Base-by-base conservation (phyloP, 495 filamentous ascomycete species). In the Aspergillus cristatus region DNA sequence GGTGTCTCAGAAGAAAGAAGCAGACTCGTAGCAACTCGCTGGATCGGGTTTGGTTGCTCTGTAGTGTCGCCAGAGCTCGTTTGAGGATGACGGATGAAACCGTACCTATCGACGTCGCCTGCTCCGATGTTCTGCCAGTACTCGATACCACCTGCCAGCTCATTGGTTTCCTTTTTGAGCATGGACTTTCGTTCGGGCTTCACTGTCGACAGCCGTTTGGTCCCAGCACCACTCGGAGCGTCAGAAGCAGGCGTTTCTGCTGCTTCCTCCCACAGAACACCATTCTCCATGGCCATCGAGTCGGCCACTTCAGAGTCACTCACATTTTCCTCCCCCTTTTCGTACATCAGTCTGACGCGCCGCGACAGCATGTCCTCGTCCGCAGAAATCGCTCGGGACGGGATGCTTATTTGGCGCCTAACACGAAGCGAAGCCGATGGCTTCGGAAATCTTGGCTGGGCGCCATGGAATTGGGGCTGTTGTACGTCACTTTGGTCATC, bases 121-220 rank as follows among this genome's bases (percentile, higher is more conserved):
- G 75, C 82, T n/a, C 81, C 70, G 8, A 99, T 63, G 57, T 95
- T 81, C 48, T 90, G 82, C 93, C 91, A 99, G 51, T 95, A 89
- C 52, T 99, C 91, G 28, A 93, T 77, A 0, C 90, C 90, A 12
- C 88, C 89, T 11, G 87, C 86, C 11, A 80, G 60, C 58, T 82
- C 79, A 30, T 65, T 59, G 11, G 71, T 62, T 42, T 80, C 70
- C 38, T 67, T 60, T 41, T 69, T 64, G 43, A 71, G 53, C 12
- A 14, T 43, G 34, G 41, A 44, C 50, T 16, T 18, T 20, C 11
- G 17, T 3, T 52, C 43, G 7, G 36, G 28, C 1, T 36, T 30
- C 8, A 33, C 7, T 11, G n/a, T 39, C 16, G 42, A 31, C 2
- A 41, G 37, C 17, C 43, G 44, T 15, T 47, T 54, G n/a, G 48